Evolutionary conservation across 2,329 filamentous ascomycete species (phyloP).

Genomic region (Arachnomyces sp.): DNA sequence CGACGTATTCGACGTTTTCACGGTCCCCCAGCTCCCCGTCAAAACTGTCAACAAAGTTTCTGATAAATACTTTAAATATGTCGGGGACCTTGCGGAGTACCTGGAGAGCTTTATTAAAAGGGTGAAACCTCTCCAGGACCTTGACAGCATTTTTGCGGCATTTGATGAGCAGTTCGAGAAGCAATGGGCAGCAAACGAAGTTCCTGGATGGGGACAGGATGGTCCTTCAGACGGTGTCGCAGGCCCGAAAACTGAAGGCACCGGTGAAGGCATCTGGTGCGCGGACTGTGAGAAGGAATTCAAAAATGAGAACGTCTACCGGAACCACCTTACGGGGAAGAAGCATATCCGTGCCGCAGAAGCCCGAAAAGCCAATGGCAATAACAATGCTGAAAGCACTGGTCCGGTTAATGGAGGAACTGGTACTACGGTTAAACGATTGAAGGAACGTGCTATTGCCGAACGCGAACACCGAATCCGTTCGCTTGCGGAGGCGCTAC

Average conservation of each 20-base stretch:
- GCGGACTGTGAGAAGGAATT: constrained; percentile 90
- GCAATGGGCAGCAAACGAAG: constrained; percentile 70
- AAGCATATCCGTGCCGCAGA: constrained; percentile 85
- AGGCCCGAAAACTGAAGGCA: constrained; percentile 44
- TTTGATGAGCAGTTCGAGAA: constrained; percentile 81
- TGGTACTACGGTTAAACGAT: constrained; percentile 33
- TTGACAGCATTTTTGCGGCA: constrained; percentile 65
- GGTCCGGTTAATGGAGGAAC: constrained; percentile 15
- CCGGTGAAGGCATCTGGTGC: constrained; percentile 74
- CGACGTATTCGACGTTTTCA: constrained; percentile 81
- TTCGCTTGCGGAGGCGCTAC: constrained; percentile 72
- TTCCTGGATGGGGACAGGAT: constrained; percentile 70
- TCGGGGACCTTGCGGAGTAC: constrained; percentile 71
- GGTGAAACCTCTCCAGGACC: constrained; percentile 76
- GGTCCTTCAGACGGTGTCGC: constrained; percentile 30
- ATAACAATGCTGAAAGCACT: constrained; percentile 22
- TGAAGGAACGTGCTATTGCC: constrained; percentile 86
- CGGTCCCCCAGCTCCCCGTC: constrained; percentile 63
- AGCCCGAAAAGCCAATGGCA: constrained; percentile 43
- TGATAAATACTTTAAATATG: constrained; percentile 85
- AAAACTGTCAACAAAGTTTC: constrained; percentile 80
- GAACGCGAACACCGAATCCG: constrained; percentile 80
- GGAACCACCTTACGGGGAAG: constrained; percentile 77
- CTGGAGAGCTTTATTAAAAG: constrained; percentile 81
- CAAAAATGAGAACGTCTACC: constrained; percentile 91